Percentiles rank a stretch among this genome's conserved stretches.
phyloP scores from a whole-genome alignment of 805 yeast species.

The Myxozyma melibiosi region DNA sequence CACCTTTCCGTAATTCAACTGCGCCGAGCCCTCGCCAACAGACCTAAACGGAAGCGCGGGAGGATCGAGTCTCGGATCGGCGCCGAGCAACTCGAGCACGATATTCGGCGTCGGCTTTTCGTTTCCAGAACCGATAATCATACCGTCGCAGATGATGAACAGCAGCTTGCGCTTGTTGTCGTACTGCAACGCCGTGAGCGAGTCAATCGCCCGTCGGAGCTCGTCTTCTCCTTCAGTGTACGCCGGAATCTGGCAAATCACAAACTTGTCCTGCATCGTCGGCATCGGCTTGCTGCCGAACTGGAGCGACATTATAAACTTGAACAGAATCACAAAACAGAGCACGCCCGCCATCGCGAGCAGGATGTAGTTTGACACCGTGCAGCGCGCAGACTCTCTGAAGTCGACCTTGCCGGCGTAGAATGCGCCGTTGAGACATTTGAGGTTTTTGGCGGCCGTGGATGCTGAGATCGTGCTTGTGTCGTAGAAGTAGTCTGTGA shows the following conservation, averaged over 20 bases:
- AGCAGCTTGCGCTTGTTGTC: conserved; percentile 60
- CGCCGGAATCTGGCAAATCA: conserved; percentile 49
- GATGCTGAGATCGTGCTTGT: conserved; percentile 36
- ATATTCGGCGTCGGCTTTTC: conserved; percentile 59
- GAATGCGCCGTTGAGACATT: conserved; percentile 45
- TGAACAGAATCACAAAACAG: conserved; percentile 45
- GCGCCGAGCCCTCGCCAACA: conserved; percentile 61
- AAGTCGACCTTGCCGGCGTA: conserved; percentile 45
- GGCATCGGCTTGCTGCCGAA: conserved; percentile 45
- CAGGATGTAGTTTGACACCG: conserved; percentile 45
- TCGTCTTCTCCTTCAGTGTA: conserved; percentile 62
- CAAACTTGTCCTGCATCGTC: conserved; percentile 46
- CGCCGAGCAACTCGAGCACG: conserved; percentile 51
- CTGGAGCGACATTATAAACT: conserved; percentile 45
- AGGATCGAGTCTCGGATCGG: conserved; percentile 52
- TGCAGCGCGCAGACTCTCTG: conserved; percentile 46
- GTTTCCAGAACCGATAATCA: conserved; percentile 62
- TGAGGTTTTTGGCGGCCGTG: conserved; percentile 37
- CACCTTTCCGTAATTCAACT: conserved; percentile 62
- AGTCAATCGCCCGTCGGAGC: conserved; percentile 58
- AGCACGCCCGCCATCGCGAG: conserved; percentile 45
- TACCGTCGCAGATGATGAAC: conserved; percentile 59
- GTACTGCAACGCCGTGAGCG: conserved; percentile 56
- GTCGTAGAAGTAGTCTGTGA: conserved; percentile 39
- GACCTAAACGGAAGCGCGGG: conserved; percentile 57